phyloP scores from a whole-genome alignment of 495 filamentous ascomycete genomes.

The Polyplosphaeria fusca region DNA sequence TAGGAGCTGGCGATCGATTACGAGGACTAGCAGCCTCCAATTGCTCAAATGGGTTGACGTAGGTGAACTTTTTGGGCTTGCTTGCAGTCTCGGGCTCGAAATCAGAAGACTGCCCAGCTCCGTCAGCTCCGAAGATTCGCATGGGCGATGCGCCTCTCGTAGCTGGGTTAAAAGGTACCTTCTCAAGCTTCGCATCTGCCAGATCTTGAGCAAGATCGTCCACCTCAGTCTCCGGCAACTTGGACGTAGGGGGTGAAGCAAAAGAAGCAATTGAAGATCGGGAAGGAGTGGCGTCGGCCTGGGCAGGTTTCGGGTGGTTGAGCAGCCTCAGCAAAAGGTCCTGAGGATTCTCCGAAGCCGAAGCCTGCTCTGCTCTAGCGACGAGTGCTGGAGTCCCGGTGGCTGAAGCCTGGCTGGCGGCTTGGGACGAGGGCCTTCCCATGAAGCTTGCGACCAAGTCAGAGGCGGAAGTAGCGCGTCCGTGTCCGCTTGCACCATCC shows the following conservation, averaged over 20 bases:
- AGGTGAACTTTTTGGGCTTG: conserved; percentile 63
- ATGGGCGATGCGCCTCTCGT: conserved; percentile 6
- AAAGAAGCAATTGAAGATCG: conserved; percentile 5
- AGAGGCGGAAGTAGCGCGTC: conserved; percentile 57
- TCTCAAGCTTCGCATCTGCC: conserved; percentile 27
- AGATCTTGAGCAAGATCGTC: conserved; percentile 31
- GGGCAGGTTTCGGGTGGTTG: conserved; percentile 53
- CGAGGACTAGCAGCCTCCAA: conserved; percentile 64
- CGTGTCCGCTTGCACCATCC: conserved; percentile 25
- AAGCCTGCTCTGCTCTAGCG: conserved; percentile 19
- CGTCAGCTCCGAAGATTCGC: conserved; percentile 35
- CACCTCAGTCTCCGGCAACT: conserved; percentile 27
- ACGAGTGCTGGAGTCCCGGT: conserved; percentile 32
- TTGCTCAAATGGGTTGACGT: conserved; percentile 78
- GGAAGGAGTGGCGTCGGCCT: conserved; percentile 15
- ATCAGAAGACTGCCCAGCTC: conserved; percentile 48
- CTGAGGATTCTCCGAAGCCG: conserved; percentile 51
- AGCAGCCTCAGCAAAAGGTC: conserved; percentile 65
- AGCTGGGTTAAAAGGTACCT: conserved; percentile 14
- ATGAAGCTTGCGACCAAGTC: conserved; percentile 64
- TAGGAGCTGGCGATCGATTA: conserved; percentile 49
- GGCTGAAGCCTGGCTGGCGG: conserved; percentile 38
- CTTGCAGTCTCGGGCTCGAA: conserved; percentile 34
- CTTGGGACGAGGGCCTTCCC: conserved; percentile 34
- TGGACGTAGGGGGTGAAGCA: conserved; percentile 2